phyloP scores from a whole-genome alignment of 805 yeast species.

The Metschnikowia dekortorum region DNA sequence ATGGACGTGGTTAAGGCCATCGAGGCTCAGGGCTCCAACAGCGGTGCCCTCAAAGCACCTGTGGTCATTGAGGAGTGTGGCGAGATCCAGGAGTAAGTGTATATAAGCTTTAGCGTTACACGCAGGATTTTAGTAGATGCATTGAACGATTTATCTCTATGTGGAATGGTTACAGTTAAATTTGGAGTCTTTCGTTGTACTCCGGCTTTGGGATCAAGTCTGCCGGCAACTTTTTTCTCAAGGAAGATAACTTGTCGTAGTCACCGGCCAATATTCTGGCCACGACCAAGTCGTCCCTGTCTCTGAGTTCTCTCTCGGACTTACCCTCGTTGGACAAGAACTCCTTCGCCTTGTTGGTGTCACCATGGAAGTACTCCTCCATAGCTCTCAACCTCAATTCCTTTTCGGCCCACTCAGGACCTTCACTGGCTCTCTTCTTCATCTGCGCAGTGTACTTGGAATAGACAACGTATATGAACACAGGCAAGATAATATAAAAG shows the following conservation, averaged over 20 bases:
- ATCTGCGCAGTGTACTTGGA: conserved; percentile 43
- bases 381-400: conserved; percentile 73
- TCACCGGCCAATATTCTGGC: conserved; percentile 82
- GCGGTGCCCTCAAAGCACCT: conserved; percentile 16
- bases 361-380: conserved; percentile 58
- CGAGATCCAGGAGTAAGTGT: conserved; percentile 18
- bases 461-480: conserved; percentile 53
- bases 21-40: conserved; percentile 21
- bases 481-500: conserved; percentile 70
- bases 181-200: conserved; percentile 29
- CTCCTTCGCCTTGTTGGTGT: conserved; percentile 46
- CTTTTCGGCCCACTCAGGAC: conserved; percentile 76
- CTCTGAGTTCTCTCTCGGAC: conserved; percentile 52
- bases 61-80: conserved; percentile 28
- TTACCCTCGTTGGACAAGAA: conserved; percentile 52
- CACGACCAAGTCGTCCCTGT: conserved; percentile 71
- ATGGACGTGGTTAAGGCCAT: conserved; percentile 24
- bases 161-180: conserved; percentile 17
- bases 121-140: conserved; percentile 1
- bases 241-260: conserved; percentile 64
- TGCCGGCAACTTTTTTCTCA: conserved; percentile 46
- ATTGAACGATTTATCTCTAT: conserved; percentile 3
- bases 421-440: conserved; percentile 37
- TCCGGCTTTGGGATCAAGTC: conserved; percentile 37
- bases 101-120: not conserved